Base-by-base conservation (phyloP, 2,329 filamentous ascomycete species). In the Colletotrichum godetiae region DNA sequence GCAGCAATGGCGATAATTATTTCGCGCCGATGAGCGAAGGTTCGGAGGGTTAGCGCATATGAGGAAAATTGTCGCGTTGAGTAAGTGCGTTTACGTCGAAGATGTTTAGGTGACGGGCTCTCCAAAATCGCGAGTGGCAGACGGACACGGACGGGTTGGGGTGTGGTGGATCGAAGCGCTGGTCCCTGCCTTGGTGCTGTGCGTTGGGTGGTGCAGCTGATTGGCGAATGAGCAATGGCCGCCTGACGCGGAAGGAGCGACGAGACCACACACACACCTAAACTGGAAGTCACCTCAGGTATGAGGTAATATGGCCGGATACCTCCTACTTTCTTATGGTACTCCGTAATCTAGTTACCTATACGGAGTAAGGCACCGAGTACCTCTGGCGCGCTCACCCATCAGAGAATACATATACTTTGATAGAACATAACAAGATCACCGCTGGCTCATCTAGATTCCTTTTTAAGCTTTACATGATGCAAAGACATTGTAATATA, bases 11-110 rank as follows among this genome's bases (percentile, higher is more conserved):
- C 67, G 60, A 66, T 60, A 58, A 52, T 71, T 60, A 61, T 55
- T 73, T 70, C 61, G 71, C 71, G 71, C 71, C 67, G 71, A 71
- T 71, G 67, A 73, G 71, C 67, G 71, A 73, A 49, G 29, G 27
- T 29, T 61, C 67, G 35, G 49, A 57, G 60, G 59, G 15, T 55
- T 61, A 56, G 71, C 71, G 71, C 71, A 73, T 73, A 71, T 49
- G 59, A 61, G 56, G 56, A 56, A 61, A 71, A 66, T 66, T 65
- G 67, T 73, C 67, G 67, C 67, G 71, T 71, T 58, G 46, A 46
- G 61, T 63, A 31, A n/a, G 31, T 60, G 61, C 61, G 71, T 61
- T 56, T 56, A 33, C 22, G 56, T 66, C 61, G 71, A 66, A 60
- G 67, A 49, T 73, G 67, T 73, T 73, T 73, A 71, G 71, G 61